These are phyloP conservation scores for Naganishia randhawae DNA, from an alignment of 768 basidiomycete species.

Conservation along the genomic window DNA sequence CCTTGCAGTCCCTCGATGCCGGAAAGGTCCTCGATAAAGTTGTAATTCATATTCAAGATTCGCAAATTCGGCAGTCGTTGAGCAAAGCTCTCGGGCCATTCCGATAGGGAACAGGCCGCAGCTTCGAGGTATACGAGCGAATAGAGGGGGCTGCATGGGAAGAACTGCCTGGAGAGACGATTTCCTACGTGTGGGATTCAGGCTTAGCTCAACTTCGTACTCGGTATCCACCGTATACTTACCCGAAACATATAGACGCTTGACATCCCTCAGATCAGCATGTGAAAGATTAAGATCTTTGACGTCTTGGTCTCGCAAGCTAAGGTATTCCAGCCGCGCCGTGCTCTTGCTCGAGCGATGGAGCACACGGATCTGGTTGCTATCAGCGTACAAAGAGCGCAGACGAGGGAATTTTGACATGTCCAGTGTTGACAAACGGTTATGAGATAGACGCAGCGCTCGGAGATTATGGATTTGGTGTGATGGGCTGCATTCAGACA, in stretches of 20 bases:
- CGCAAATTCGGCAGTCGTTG: constrained; percentile 75
- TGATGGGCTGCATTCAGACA: constrained; percentile 56
- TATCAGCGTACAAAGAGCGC: constrained; percentile 88
- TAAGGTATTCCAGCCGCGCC: constrained; percentile 78
- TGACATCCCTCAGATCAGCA: constrained; percentile 77
- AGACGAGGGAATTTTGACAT: constrained; percentile 62
- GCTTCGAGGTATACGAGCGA: constrained; percentile 88
- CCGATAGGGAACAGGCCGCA: constrained; percentile 75
- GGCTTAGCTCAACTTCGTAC: constrained; percentile 53
- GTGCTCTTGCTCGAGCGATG: constrained; percentile 51
- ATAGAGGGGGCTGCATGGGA: constrained; percentile 68
- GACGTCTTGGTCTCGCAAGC: constrained; percentile 73
- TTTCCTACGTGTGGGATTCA: constrained; percentile 41
- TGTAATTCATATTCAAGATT: constrained; percentile 92
- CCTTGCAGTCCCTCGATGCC: constrained; percentile 68
- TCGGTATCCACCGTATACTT: constrained; percentile 57
- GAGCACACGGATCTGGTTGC: constrained; percentile 57
- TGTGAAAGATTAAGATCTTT: constrained; percentile 33
- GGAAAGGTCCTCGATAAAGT: constrained; percentile 71
- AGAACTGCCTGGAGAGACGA: constrained; percentile 44
- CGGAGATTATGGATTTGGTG: constrained; percentile 64
- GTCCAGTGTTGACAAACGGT: constrained; percentile 67
- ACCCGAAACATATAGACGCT: constrained; percentile 92
- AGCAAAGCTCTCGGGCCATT: constrained; percentile 67
- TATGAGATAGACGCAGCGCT: constrained; percentile 79